Percentiles rank a stretch among this genome's conserved stretches.
These are phyloP conservation scores for Phialophora expanda DNA, from an alignment of 2,329 filamentous ascomycete species.

Conservation along the genomic window DNA sequence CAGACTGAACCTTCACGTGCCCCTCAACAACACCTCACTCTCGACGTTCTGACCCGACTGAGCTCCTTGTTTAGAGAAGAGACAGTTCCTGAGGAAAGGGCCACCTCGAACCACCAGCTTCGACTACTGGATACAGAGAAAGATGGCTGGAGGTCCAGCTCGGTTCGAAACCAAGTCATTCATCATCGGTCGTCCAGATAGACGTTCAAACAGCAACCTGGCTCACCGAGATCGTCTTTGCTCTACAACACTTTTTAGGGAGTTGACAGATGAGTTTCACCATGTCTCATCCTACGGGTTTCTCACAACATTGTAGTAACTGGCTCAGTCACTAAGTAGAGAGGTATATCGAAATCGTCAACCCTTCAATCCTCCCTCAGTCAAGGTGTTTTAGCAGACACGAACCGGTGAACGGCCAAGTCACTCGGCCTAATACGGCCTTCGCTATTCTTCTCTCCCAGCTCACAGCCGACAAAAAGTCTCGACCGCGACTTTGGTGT, in stretches of 20 bases:
- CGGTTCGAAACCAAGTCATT: background rate
- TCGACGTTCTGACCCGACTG: background rate
- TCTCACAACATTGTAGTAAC: no score
- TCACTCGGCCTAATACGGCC: background rate
- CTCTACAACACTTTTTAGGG: background rate
- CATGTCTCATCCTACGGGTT: no score
- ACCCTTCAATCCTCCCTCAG: no score
- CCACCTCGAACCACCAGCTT: background rate
- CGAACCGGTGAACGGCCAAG: no score
- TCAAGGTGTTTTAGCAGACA: background rate
- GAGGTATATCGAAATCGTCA: no score
- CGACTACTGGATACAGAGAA: background rate
- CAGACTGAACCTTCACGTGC: background rate
- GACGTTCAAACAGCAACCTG: background rate
- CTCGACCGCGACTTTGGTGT: constrained; percentile 72
- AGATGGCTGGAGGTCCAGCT: background rate
- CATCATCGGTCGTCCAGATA: background rate
- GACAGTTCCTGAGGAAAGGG: no score
- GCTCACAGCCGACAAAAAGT: constrained; percentile 53
- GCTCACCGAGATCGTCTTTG: background rate
- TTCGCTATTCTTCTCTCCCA: background rate
- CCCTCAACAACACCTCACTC: background rate
- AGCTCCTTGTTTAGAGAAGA: no score
- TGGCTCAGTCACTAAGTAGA: no score
- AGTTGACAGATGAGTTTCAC: no score